phyloP scores from a whole-genome alignment of 345 rosid genomes.

The Populus alba region DNA sequence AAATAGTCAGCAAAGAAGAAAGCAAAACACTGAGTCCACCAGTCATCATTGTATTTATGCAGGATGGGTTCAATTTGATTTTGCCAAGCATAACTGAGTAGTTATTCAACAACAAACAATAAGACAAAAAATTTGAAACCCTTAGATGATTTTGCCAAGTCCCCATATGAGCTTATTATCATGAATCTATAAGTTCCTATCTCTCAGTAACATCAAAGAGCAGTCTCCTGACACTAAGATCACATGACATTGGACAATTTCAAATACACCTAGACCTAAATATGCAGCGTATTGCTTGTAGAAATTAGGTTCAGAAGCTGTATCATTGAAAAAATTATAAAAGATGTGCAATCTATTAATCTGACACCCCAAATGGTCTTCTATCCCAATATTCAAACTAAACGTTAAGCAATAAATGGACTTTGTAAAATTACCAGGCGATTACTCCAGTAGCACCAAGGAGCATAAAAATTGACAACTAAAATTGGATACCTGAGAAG shows the following conservation, averaged over 20 bases:
- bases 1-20: conserved; percentile 11
- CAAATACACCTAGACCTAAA: neutral
- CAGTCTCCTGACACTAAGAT: neutral
- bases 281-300: neutral
- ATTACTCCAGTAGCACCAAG: conserved; percentile 96
- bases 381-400: neutral
- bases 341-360: neutral
- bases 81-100: neutral
- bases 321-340: neutral
- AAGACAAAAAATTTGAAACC: neutral
- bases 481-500: conserved; percentile 75
- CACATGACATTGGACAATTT: neutral
- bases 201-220: neutral
- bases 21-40: neutral
- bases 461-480: conserved; percentile 92
- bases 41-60: neutral
- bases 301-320: neutral
- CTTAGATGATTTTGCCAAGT: neutral
- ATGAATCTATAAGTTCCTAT: neutral
- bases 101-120: neutral
- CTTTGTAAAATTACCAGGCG: conserved; percentile 65
- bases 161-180: neutral
- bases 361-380: neutral
- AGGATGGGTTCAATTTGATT: neutral
- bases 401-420: conserved; percentile 3